Conservation (phyloP, 1,284 basidiomycete species). For the Phellopilus nigrolimitatus region DNA sequence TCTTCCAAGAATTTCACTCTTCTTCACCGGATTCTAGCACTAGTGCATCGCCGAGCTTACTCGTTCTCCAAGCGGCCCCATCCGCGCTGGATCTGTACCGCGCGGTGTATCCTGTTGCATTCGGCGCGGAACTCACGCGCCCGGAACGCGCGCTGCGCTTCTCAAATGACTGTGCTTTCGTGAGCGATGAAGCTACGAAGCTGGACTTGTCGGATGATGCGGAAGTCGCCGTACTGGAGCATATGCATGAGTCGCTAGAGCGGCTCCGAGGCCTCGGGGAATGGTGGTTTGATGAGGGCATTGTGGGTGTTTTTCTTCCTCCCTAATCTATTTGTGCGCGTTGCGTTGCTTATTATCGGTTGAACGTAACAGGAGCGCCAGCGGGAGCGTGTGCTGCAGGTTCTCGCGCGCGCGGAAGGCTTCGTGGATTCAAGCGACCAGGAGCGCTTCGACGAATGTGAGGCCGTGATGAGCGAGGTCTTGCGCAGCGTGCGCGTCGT, state of each 20-base stretch:
- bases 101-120: slow-evolving; percentile 75
- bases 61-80: slow-evolving; percentile 57
- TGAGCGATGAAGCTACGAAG: slow-evolving; percentile 47
- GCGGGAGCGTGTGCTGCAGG: slow-evolving; percentile 37
- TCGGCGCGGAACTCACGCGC: slow-evolving; percentile 45
- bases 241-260: slow-evolving; percentile 14
- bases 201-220: slow-evolving; percentile 1
- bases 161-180: slow-evolving; percentile 81
- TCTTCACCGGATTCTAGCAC: slow-evolving; percentile 18
- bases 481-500: slow-evolving; percentile 63
- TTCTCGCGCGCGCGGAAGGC: slow-evolving; percentile 60
- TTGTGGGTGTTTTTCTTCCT: slow-evolving; percentile 42
- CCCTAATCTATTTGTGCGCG: background rate
- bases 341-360: background rate
- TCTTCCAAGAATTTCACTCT: slow-evolving; percentile 37
- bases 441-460: slow-evolving; percentile 73
- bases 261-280: slow-evolving; percentile 38
- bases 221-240: slow-evolving; percentile 3
- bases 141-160: slow-evolving; percentile 71
- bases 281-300: slow-evolving; percentile 61
- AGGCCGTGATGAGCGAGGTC: slow-evolving; percentile 64
- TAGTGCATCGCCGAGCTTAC: slow-evolving; percentile 39
- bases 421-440: slow-evolving; percentile 75
- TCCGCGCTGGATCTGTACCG: slow-evolving; percentile 79
- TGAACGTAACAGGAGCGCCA: slow-evolving; percentile 36